Conservation (phyloP, 768 basidiomycete genomes). For the Suillus decipiens region DNA sequence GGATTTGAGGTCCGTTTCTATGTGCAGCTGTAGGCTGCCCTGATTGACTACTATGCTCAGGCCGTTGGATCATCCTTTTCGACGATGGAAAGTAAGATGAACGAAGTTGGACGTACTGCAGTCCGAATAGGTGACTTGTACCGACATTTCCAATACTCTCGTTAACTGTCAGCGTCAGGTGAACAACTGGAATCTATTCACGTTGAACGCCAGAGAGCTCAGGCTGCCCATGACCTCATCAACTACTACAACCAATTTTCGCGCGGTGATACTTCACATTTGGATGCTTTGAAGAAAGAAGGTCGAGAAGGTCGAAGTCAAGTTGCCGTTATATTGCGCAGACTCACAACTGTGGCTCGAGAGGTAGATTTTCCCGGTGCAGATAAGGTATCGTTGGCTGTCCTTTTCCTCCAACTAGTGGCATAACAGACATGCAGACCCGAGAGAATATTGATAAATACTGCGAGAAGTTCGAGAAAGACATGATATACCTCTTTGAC, state of each 20-base stretch:
- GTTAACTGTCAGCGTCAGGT: conserved; percentile 45
- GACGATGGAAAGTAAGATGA: conserved; percentile 89
- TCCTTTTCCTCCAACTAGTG: not conserved
- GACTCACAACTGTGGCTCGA: conserved; percentile 85
- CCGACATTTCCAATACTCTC: conserved; percentile 3
- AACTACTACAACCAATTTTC: conserved; percentile 94
- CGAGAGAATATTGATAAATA: conserved; percentile 93
- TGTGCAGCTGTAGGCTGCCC: conserved; percentile 1
- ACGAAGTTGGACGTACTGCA: conserved; percentile 90
- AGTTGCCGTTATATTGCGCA: conserved; percentile 83
- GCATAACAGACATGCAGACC: conserved; percentile 48
- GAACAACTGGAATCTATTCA: conserved; percentile 96
- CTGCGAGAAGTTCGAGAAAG: conserved; percentile 98
- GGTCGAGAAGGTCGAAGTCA: conserved; percentile 87
- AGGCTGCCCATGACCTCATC: conserved; percentile 91
- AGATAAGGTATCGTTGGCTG: conserved; percentile 57
- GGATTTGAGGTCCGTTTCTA: conserved; percentile 80
- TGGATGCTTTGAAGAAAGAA: conserved; percentile 82
- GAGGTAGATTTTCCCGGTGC: conserved; percentile 88
- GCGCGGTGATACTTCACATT: conserved; percentile 70
- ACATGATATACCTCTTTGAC: conserved; percentile 96
- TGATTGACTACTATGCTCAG: conserved; percentile 40
- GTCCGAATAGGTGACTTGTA: conserved; percentile 78
- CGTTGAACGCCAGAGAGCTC: conserved; percentile 87
- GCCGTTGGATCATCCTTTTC: conserved; percentile 85